phyloP scores from a whole-genome alignment of 257 asterid species.

The Penstemon davidsonii region DNA sequence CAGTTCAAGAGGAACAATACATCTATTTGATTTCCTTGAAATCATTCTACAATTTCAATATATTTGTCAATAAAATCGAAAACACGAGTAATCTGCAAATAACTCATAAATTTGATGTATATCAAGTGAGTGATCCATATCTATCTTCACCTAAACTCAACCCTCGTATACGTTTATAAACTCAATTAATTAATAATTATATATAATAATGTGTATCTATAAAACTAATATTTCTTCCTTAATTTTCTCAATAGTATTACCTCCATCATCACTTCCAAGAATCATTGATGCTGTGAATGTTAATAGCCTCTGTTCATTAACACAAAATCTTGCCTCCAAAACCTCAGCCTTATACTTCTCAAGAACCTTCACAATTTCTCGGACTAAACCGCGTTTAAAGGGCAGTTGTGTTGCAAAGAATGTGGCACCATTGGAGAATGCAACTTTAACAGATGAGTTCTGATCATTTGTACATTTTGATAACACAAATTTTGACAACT shows the following conservation, averaged over 20 bases:
- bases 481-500: conserved; percentile 24
- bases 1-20: no score
- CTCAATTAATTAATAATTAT: not conserved
- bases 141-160: no score
- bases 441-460: conserved; percentile 36
- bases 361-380: conserved; percentile 41
- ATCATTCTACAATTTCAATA: no score
- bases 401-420: conserved; percentile 52
- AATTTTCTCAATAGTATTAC: conserved; percentile 38
- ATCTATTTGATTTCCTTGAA: no score
- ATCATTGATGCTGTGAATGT: conserved; percentile 48
- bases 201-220: conserved; percentile 22
- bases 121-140: no score
- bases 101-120: no score
- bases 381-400: conserved; percentile 39
- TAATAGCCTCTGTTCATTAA: conserved; percentile 39
- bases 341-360: conserved; percentile 57
- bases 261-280: conserved; percentile 35
- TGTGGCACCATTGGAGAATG: conserved; percentile 40
- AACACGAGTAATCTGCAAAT: no score
- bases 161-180: no score
- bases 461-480: conserved; percentile 30
- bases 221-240: conserved; percentile 46
- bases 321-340: conserved; percentile 52
- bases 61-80: no score